Percentiles rank a stretch among this genome's conserved stretches.
These are phyloP conservation scores for Lasiodiplodia sp. DNA, from an alignment of 2,329 filamentous ascomycete species.

Conservation along the genomic window DNA sequence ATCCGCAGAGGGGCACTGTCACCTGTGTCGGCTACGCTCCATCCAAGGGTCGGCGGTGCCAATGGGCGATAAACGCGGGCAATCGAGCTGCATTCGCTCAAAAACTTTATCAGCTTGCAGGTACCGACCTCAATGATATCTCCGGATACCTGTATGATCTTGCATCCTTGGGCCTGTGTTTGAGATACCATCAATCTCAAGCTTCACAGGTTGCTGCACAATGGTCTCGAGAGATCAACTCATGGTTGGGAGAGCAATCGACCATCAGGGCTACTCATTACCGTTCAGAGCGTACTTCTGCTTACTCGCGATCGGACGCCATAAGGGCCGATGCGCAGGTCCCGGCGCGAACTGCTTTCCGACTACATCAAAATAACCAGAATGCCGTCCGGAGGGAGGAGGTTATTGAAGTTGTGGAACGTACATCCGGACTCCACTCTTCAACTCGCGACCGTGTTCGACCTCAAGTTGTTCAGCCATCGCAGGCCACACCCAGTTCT, in stretches of 20 bases:
- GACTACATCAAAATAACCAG: no score
- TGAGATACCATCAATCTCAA: not conserved
- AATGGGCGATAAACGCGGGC: not conserved
- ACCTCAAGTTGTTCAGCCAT: not conserved
- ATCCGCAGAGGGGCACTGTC: not conserved
- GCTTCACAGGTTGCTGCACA: not conserved
- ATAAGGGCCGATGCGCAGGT: not conserved
- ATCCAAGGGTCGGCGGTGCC: not conserved
- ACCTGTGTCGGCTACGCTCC: constrained; percentile 10
- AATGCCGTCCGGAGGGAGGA: not conserved
- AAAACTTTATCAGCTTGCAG: not conserved
- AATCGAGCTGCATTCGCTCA: not conserved
- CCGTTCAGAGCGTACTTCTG: not conserved
- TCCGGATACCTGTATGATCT: not conserved
- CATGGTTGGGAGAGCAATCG: not conserved
- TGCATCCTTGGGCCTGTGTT: not conserved
- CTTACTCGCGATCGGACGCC: not conserved
- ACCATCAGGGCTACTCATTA: not conserved
- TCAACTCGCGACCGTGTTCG: not conserved
- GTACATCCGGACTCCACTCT: not conserved
- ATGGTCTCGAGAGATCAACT: not conserved
- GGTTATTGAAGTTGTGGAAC: not conserved
- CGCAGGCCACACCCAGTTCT: not conserved
- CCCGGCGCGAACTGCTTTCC: not conserved
- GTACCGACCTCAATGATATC: not conserved